Percentiles rank a stretch among this genome's conserved stretches.
phyloP scores from a whole-genome alignment of 1,284 basidiomycete species.

The Wolfiporia cocos region DNA sequence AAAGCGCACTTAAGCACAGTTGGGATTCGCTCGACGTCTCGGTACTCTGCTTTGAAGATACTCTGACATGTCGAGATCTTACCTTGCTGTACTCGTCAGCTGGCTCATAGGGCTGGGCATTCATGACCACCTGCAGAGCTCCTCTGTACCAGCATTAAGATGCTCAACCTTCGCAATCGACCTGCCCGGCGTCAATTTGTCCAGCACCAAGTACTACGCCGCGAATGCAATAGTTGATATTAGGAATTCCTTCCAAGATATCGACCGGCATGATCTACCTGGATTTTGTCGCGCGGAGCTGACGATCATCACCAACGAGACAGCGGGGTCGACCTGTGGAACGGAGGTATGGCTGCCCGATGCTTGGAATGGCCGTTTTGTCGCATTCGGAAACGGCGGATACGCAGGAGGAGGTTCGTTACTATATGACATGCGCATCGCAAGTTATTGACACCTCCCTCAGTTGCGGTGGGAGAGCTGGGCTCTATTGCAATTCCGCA shows the following conservation, averaged over 20 bases:
- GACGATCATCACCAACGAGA: conserved; percentile 17
- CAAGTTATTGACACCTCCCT: not conserved
- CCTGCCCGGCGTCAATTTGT: conserved; percentile 4
- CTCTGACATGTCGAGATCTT: no score
- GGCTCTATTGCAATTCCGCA: conserved; percentile 20
- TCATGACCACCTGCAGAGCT: no score
- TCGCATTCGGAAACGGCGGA: conserved; percentile 24
- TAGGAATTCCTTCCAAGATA: conserved; percentile 8
- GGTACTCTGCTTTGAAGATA: no score
- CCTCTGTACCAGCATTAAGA: no score
- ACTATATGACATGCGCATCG: not conserved
- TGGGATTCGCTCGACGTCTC: no score
- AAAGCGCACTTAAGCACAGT: no score
- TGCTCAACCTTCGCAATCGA: conserved; percentile 5
- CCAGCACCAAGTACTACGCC: conserved; percentile 10
- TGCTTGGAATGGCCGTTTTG: conserved; percentile 22
- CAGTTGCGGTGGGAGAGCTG: conserved; percentile 23
- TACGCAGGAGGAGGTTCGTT: conserved; percentile 21
- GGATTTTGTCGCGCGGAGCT: conserved; percentile 18
- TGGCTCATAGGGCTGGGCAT: no score
- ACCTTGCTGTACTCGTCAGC: no score
- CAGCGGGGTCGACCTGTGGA: conserved; percentile 16
- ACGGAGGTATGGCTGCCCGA: conserved; percentile 26
- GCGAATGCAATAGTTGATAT: conserved; percentile 11
- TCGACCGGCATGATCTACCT: conserved; percentile 12